Evolutionary conservation across 352 stramenopile species (phyloP), one percentile per base, ranked within the genome.

Genomic region (Globisporangium abappressorium): DNA sequence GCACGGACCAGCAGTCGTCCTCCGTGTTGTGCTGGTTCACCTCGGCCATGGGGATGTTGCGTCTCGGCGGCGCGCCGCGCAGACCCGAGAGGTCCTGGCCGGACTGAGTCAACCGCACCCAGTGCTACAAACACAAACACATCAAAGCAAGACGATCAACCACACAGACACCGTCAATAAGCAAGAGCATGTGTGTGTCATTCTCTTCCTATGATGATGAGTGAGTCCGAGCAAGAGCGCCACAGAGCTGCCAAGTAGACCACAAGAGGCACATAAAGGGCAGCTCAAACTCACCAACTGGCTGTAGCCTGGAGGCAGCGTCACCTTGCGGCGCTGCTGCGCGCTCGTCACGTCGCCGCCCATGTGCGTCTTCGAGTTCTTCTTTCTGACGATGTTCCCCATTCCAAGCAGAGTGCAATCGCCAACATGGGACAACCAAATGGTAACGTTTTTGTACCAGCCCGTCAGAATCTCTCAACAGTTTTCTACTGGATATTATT

Each of bases 1-100:
- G 71, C 12, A 98, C 84, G 15, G 89, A 97, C 97, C 97, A 99
- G 69, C 87, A 97, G 75, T 99, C 97, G 26, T 97, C 75, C 57
- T 94, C 70, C 1, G 83, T 91, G 56, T 90, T 90, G 79, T 99
- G 97, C 33, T 61, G 60, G 58, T 64, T 70, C 36, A 99, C 80
- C 80, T 99, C 95, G 15, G 88, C 74, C 70, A 92, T 83, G 2
- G 83, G 85, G 58, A 97, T 93, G 59, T 66, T 70, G 28, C 79
- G 79, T 63, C 82, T 78, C 26, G 78, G 79, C n/a, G 83, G 75
- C 26, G 38, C 70, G 62, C 92, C 72, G 57, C 80, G 63, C 66
- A 93, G 80, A 6, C 92, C 90, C 22, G 94, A 90, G 6, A 98
- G 74, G 71, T 98, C 93, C 41, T 91, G 85, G 3, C 91, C 84